Percentiles rank a stretch among this genome's conserved stretches.
phyloP scores from a whole-genome alignment of 2,329 filamentous ascomycete genomes.

The Teratosphaeria gauchensis region DNA sequence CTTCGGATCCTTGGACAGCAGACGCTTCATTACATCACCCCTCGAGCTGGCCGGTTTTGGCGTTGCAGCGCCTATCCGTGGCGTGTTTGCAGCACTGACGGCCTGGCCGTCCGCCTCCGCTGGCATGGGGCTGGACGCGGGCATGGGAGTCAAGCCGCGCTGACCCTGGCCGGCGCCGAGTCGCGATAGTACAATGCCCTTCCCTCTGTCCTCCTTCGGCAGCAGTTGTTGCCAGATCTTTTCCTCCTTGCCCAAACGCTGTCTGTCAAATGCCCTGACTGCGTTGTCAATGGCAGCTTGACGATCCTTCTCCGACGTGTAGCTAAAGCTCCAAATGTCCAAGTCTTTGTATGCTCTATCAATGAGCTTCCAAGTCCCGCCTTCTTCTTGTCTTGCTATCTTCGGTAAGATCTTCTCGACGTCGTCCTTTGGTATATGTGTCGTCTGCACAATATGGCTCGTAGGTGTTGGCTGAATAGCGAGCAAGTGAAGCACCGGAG shows the following conservation, averaged over 20 bases:
- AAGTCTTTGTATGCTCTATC: constrained; percentile 53
- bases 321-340: constrained; percentile 53
- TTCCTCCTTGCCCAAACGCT: constrained; percentile 50
- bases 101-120: constrained; percentile 13
- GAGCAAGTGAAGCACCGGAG: constrained; percentile 43
- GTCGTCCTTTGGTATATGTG: constrained; percentile 40
- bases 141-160: constrained; percentile 17
- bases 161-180: constrained; percentile 25
- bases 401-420: constrained; percentile 39
- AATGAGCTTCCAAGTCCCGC: constrained; percentile 42
- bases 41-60: constrained; percentile 13
- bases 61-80: constrained; percentile 17
- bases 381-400: constrained; percentile 42
- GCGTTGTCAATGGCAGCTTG: constrained; percentile 53
- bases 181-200: constrained; percentile 51
- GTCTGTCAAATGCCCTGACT: constrained; percentile 53
- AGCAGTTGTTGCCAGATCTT: constrained; percentile 54
- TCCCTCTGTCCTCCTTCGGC: constrained; percentile 50
- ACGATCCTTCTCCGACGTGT: constrained; percentile 45
- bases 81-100: constrained; percentile 18
- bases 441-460: constrained; percentile 38
- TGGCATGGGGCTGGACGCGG: constrained; percentile 20
- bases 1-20: constrained; percentile 36
- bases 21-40: constrained; percentile 32
- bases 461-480: constrained; percentile 41